A percentile compares a stretch with the other conserved stretches of the same genome.
Evolutionary conservation across 2,329 filamentous ascomycete species (phyloP).

Genomic region (Apiospora sp.): DNA sequence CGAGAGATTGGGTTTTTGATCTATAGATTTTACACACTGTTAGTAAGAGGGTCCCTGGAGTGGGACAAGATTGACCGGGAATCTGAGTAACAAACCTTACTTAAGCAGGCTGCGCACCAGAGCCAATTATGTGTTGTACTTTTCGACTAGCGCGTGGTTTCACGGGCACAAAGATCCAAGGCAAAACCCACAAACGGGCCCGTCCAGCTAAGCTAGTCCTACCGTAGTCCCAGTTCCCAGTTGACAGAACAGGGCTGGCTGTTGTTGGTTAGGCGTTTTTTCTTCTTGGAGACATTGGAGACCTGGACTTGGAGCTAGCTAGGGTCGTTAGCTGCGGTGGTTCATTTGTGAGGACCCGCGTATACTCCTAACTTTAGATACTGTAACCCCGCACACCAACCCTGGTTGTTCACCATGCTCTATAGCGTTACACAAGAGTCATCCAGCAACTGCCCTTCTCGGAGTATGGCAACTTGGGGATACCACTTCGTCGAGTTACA

Average conservation of each 20-base stretch:
- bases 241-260: background rate
- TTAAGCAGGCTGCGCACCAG: background rate
- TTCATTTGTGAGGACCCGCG: conserved; percentile 15
- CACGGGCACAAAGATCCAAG: background rate
- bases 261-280: conserved; percentile 1
- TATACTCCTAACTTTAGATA: conserved; percentile 20
- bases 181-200: background rate
- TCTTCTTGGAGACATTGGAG: background rate
- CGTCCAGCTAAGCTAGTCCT: too few relatives aligned
- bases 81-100: background rate
- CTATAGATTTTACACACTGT: background rate
- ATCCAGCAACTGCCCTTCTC: background rate
- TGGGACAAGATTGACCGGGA: background rate
- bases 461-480: conserved; percentile 1
- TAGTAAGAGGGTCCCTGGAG: background rate
- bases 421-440: conserved; percentile 15
- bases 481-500: background rate
- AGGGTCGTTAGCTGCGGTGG: background rate
- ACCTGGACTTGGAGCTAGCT: too few relatives aligned
- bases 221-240: background rate
- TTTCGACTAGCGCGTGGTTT: background rate
- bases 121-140: conserved; percentile 15
- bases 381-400: background rate
- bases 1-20: background rate
- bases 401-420: background rate